These are phyloP conservation scores for Acrocalymma vagum DNA, from an alignment of 2,329 filamentous ascomycete genomes.

Conservation along the genomic window DNA sequence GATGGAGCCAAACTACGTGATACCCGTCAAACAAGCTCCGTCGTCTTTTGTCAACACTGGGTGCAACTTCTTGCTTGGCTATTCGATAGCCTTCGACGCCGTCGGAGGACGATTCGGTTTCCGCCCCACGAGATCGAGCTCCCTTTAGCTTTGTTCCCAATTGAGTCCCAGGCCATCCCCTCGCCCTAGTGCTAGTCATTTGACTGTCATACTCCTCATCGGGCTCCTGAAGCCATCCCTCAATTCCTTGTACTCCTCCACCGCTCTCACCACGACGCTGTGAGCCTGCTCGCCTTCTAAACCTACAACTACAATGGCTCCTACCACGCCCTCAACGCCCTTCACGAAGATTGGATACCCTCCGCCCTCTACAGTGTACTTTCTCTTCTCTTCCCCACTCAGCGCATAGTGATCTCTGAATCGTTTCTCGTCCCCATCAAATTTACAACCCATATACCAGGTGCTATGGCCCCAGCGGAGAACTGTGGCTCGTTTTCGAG, in stretches of 20 bases:
- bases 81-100: slow-evolving; percentile 46
- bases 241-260: slow-evolving; percentile 62
- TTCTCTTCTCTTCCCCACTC: slow-evolving; percentile 56
- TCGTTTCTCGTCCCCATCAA: slow-evolving; percentile 69
- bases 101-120: slow-evolving; percentile 41
- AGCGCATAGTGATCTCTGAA: slow-evolving; percentile 74
- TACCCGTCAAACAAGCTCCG: slow-evolving; percentile 28
- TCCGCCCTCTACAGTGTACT: slow-evolving; percentile 82
- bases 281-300: slow-evolving; percentile 82
- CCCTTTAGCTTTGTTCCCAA: slow-evolving; percentile 20
- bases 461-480: slow-evolving; percentile 74
- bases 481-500: slow-evolving; percentile 75
- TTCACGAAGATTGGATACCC: slow-evolving; percentile 75
- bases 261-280: slow-evolving; percentile 74
- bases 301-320: slow-evolving; percentile 78
- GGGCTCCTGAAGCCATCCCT: slow-evolving; percentile 44
- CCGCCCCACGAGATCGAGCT: slow-evolving; percentile 22
- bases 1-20: slow-evolving; percentile 38
- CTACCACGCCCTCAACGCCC: slow-evolving; percentile 79
- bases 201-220: slow-evolving; percentile 41
- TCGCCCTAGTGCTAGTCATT: slow-evolving; percentile 30
- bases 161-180: slow-evolving; percentile 4
- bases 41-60: slow-evolving; percentile 45
- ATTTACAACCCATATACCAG: slow-evolving; percentile 77
- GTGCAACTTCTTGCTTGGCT: slow-evolving; percentile 40